These are phyloP conservation scores for Fusarium verrucosum DNA, from an alignment of 2,329 filamentous ascomycete species.

Conservation along the genomic window DNA sequence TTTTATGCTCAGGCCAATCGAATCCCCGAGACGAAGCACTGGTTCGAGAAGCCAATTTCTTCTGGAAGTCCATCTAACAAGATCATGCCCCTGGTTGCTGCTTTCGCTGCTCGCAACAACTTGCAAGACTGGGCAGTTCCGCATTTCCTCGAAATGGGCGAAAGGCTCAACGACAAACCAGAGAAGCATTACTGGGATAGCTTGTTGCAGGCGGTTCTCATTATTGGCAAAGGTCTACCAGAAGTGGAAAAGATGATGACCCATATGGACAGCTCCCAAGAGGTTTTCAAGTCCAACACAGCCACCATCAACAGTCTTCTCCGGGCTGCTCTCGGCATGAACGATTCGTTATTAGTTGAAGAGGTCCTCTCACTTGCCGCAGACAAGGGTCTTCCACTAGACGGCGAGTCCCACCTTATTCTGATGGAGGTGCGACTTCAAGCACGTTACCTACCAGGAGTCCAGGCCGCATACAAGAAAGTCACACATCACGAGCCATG, in stretches of 20 bases:
- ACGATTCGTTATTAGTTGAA: constrained; percentile 77
- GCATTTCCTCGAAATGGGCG: constrained; percentile 64
- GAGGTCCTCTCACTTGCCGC: constrained; percentile 74
- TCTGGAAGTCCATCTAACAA: constrained; percentile 30
- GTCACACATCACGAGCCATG: constrained; percentile 48
- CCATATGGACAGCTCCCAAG: constrained; percentile 73
- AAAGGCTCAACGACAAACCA: constrained; percentile 54
- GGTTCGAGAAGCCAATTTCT: constrained; percentile 69
- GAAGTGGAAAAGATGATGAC: constrained; percentile 64
- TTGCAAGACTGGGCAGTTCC: constrained; percentile 69
- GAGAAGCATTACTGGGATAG: constrained; percentile 73
- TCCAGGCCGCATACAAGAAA: constrained; percentile 69
- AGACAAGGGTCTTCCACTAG: constrained; percentile 71
- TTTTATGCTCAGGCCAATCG: constrained; percentile 70
- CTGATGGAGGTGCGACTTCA: constrained; percentile 81
- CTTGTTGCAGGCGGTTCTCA: constrained; percentile 76
- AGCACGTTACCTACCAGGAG: constrained; percentile 76
- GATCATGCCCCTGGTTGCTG: constrained; percentile 47
- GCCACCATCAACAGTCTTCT: constrained; percentile 81
- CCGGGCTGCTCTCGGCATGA: constrained; percentile 72
- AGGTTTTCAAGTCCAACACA: constrained; percentile 67
- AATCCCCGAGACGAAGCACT: constrained; percentile 69
- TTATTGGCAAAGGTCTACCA: constrained; percentile 71
- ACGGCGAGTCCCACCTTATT: constrained; percentile 76
- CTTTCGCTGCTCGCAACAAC: constrained; percentile 67